Conservation (phyloP, 495 filamentous ascomycete genomes). For the Sphaerosporella brunnea region DNA sequence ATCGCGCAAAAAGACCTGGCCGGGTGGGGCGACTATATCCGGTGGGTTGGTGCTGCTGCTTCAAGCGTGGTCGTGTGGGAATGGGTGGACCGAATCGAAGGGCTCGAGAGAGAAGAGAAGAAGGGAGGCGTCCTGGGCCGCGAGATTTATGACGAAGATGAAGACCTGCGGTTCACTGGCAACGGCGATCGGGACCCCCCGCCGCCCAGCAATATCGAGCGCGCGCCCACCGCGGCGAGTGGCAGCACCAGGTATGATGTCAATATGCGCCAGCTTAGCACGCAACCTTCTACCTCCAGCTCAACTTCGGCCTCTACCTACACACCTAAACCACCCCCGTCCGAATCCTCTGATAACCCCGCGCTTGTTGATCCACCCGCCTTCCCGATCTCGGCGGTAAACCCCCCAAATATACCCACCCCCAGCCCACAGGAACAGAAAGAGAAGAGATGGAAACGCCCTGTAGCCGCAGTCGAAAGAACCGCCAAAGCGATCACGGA, state of each 20-base stretch:
- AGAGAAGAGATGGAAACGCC: too few relatives aligned
- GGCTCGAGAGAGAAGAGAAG: conserved; percentile 82
- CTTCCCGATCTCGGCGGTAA: background rate
- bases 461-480: too few relatives aligned
- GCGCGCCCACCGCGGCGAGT: background rate
- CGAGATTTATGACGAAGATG: conserved; percentile 92
- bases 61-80: conserved; percentile 98
- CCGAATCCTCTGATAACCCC: background rate
- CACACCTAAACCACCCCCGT: background rate
- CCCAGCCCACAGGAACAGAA: background rate
- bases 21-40: conserved; percentile 91
- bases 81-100: conserved; percentile 98
- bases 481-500: too few relatives aligned
- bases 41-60: conserved; percentile 92
- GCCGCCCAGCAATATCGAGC: background rate
- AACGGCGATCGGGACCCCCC: background rate
- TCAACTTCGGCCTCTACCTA: background rate
- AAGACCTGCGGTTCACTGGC: conserved; percentile 26
- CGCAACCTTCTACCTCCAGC: background rate
- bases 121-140: conserved; percentile 88
- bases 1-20: conserved; percentile 72
- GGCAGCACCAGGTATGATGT: conserved; percentile 2
- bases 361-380: background rate
- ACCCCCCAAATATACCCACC: background rate
- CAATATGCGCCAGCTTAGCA: background rate